Conservation (phyloP, 2,329 filamentous ascomycete species). For the Talaromyces sp. region DNA sequence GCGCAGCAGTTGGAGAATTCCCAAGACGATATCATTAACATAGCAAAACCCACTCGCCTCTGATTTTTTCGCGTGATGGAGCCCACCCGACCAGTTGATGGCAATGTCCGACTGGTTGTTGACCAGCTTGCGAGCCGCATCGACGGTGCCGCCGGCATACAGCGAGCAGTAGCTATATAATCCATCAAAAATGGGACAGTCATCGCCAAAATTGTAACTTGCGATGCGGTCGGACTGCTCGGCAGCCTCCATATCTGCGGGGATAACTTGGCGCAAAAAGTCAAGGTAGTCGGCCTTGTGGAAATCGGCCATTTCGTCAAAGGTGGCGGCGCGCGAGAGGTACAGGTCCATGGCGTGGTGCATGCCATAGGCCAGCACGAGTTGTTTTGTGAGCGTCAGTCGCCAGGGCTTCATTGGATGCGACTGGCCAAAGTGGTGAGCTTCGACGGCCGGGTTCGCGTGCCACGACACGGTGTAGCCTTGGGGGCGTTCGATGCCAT, state of each 20-base stretch:
- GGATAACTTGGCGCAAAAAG: constrained; percentile 71
- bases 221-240: constrained; percentile 54
- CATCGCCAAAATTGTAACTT: constrained; percentile 84
- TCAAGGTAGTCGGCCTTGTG: constrained; percentile 88
- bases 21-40: constrained; percentile 96
- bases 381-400: constrained; percentile 86
- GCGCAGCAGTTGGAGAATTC: constrained; percentile 80
- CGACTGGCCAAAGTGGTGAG: constrained; percentile 92
- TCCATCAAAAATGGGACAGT: constrained; percentile 95
- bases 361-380: constrained; percentile 93
- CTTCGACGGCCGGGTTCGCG: constrained; percentile 89
- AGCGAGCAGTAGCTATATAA: constrained; percentile 93
- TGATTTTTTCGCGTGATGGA: constrained; percentile 93
- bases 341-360: constrained; percentile 97
- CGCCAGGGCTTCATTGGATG: constrained; percentile 99
- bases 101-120: constrained; percentile 88
- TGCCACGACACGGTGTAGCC: constrained; percentile 94
- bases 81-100: constrained; percentile 93
- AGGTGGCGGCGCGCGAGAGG: constrained; percentile 74
- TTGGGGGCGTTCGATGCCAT: constrained; percentile 72
- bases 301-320: constrained; percentile 81
- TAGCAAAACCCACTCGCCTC: constrained; percentile 97
- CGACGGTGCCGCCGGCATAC: constrained; percentile 84
- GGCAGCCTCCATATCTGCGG: constrained; percentile 63
- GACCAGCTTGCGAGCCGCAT: constrained; percentile 84